Evolutionary conservation across 148 eudicot genomes (phyloP).

Genomic region (Rhododendron mucronatum): DNA sequence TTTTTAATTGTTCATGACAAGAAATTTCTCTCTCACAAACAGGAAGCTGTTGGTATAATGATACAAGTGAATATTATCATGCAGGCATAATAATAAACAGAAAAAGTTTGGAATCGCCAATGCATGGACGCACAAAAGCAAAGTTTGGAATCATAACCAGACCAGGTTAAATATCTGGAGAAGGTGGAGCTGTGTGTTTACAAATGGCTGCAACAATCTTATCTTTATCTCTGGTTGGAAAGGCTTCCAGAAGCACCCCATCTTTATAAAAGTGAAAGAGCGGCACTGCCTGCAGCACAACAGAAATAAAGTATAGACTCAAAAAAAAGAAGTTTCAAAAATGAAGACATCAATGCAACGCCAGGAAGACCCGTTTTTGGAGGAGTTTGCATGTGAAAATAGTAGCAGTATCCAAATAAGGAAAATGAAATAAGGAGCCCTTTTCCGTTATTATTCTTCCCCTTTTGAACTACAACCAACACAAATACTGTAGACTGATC

Average conservation of each 20-base stretch:
- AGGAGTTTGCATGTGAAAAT: not conserved
- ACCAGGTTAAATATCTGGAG: constrained; percentile 26
- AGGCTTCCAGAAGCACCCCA: constrained; percentile 75
- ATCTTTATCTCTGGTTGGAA: constrained; percentile 86
- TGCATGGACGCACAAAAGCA: not conserved
- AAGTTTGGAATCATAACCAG: constrained; percentile 11
- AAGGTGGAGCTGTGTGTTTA: constrained; percentile 50
- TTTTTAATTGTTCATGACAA: not conserved
- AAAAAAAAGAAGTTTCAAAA: not conserved
- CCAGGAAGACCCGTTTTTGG: not conserved
- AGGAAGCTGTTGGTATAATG: not conserved
- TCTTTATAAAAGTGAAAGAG: constrained; percentile 89
- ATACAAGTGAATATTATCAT: not conserved
- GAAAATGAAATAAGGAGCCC: not conserved
- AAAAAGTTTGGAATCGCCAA: not conserved
- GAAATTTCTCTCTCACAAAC: not conserved
- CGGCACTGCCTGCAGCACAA: constrained; percentile 66
- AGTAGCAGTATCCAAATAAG: not conserved
- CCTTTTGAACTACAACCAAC: not conserved
- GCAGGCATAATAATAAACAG: not conserved
- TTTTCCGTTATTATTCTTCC: not conserved
- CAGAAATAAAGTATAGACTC: not conserved
- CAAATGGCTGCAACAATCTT: constrained; percentile 61
- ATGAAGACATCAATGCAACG: not conserved
- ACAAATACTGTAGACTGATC: not conserved